A percentile compares a stretch with the other conserved stretches of the same genome.
phyloP scores from a whole-genome alignment of 176 grass and related monocot genomes.

The Ananas comosus region DNA sequence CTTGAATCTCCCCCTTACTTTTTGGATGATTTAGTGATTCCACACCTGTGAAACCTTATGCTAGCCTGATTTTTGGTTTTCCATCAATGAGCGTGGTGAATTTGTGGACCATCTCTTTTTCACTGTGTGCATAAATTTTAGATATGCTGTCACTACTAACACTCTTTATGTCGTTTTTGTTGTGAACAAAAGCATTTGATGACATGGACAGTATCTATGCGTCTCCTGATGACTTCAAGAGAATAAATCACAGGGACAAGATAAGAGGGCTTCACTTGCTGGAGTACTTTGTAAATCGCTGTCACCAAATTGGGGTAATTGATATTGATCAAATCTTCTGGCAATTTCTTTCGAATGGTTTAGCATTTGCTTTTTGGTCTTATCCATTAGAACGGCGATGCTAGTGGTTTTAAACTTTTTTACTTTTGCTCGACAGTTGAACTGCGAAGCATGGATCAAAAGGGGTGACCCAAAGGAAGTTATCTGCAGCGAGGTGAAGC shows the following conservation, averaged over 20 bases:
- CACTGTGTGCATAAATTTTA: no score
- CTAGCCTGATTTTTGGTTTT: no score
- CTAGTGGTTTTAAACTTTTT: constrained; percentile 10
- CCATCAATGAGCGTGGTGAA: no score
- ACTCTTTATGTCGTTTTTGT: constrained; percentile 14
- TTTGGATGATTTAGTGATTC: no score
- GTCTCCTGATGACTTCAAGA: constrained; percentile 71
- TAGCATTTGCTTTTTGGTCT: constrained; percentile 8
- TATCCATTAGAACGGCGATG: not conserved
- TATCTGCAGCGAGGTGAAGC: constrained; percentile 77
- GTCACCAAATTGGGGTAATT: constrained; percentile 74
- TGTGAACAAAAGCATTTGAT: constrained; percentile 68
- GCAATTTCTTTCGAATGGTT: constrained; percentile 19
- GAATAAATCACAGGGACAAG: constrained; percentile 63
- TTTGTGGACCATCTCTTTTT: no score
- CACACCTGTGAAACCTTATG: no score
- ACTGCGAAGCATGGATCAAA: constrained; percentile 77
- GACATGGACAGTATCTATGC: constrained; percentile 94
- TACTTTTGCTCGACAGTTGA: constrained; percentile 42
- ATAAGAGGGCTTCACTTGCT: constrained; percentile 93
- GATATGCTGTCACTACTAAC: no score
- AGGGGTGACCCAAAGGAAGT: constrained; percentile 84
- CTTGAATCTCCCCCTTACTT: no score
- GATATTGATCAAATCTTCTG: constrained; percentile 2
- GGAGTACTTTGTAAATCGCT: constrained; percentile 73